Evolutionary conservation across 2,329 filamentous ascomycete species (phyloP), one percentile per base, ranked within the genome.

Genomic region (Ilyonectria robusta): DNA sequence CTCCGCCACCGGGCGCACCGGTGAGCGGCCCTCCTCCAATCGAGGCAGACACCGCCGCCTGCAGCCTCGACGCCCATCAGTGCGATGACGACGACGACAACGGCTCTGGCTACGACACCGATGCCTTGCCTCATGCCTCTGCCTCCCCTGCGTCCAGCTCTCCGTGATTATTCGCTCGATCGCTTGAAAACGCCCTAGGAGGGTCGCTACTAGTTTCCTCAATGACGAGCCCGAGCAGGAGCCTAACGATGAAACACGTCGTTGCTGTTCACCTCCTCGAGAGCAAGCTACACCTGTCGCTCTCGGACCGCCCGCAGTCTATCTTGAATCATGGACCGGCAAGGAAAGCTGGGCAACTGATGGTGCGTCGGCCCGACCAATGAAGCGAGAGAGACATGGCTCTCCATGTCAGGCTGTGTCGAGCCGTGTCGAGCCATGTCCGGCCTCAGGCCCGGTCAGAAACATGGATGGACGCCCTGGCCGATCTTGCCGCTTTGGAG

Each of bases 281-380:
- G 10, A 80, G 79, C 2, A 71, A 74, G 48, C 77, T 86, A 15
- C 81, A 82, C 58, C 77, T 81, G 51, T 80, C 83, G n/a, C 83
- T 83, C 2, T 71, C 86, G 15, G 75, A 79, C 21, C 74, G 78
- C 11, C 68, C 62, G 10, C 67, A 83, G 59, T 70, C 68, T 47
- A 69, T 84, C 6, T 72, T 84, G 37, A 83, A 85, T 67, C 64
- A 84, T 23, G 83, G 82, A 76, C 62, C 72, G 78, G 46, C 3
- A 53, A 54, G 33, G 67, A 59, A 68, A 75, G 67, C 2, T 87
- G 85, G 84, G 84, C 85, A 0, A 83, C 87, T 53, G 78, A 81
- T 57, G 76, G 77, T 79, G 35, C 59, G 75, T 67, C 68, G 23
- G 44, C 40, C 40, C n/a, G 40, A 42, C 40, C 40, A 8, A 42